Percentiles rank a stretch among this genome's conserved stretches.
These are phyloP conservation scores for Nannizziopsis arthrosporioides DNA, from an alignment of 2,329 filamentous ascomycete genomes.

Conservation along the genomic window DNA sequence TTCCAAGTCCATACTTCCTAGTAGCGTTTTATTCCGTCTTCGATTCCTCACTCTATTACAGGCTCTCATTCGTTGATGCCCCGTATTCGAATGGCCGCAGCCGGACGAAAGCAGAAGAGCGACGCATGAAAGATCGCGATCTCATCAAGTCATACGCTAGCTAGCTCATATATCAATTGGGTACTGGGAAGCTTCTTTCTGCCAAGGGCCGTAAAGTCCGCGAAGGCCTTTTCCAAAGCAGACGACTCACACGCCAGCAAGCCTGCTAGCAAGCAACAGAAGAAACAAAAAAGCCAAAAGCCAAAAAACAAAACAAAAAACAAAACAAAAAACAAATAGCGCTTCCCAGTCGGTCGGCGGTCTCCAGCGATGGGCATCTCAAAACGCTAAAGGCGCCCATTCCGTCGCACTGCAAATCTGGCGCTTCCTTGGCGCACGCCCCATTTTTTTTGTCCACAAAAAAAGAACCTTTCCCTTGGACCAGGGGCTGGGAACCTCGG, in stretches of 20 bases:
- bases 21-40: too few species aligned
- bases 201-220: background rate
- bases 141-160: background rate
- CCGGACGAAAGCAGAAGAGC: too few species aligned
- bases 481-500: conserved; percentile 2
- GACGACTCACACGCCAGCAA: too few species aligned
- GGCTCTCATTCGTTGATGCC: too few species aligned
- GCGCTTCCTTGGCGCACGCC: conserved; percentile 7
- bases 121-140: too few species aligned
- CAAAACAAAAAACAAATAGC: background rate
- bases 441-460: background rate
- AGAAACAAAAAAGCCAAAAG: too few species aligned
- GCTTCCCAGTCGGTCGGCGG: background rate
- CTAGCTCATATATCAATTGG: conserved; percentile 8
- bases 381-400: conserved; percentile 10
- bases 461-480: conserved; percentile 1
- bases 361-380: conserved; percentile 1
- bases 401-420: conserved; percentile 11
- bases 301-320: too few species aligned
- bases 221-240: background rate
- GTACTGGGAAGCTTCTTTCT: conserved; percentile 4
- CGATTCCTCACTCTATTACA: too few species aligned
- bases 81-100: too few species aligned
- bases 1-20: background rate
- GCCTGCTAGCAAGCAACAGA: too few species aligned